These are phyloP conservation scores for Monilinia polystroma DNA, from an alignment of 2,329 filamentous ascomycete genomes.

Conservation along the genomic window DNA sequence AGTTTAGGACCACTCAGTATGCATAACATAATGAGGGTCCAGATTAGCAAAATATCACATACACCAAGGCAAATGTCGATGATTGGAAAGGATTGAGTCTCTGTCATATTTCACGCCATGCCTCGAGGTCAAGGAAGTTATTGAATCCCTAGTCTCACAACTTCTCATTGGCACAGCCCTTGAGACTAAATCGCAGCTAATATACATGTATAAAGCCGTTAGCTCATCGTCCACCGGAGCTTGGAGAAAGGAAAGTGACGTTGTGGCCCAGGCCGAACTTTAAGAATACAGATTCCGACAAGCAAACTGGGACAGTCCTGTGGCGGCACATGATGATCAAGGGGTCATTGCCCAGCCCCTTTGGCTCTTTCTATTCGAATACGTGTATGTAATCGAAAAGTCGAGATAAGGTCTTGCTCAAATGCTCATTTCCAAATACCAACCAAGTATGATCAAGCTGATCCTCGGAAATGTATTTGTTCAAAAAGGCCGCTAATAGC, in stretches of 20 bases:
- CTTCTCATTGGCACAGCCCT: neutral
- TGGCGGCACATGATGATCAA: neutral
- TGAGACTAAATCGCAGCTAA: neutral
- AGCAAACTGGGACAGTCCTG: neutral
- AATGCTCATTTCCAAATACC: neutral
- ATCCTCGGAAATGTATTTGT: too few species aligned
- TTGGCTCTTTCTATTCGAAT: neutral
- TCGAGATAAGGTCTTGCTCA: neutral
- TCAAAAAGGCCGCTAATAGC: too few species aligned
- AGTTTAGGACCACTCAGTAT: neutral
- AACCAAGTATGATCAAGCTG: neutral
- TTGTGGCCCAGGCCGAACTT: neutral
- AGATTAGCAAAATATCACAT: neutral
- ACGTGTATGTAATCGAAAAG: neutral
- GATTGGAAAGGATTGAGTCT: neutral
- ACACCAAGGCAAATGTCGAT: neutral
- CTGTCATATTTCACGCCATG: neutral
- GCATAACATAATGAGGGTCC: neutral
- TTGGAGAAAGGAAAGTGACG: neutral
- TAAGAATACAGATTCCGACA: neutral
- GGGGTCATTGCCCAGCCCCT: neutral
- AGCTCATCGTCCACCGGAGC: neutral
- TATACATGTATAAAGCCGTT: neutral
- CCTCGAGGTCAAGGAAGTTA: neutral
- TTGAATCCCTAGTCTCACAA: neutral